Conservation (phyloP, 2,329 filamentous ascomycete species). For the Cordyceps farinosa region DNA sequence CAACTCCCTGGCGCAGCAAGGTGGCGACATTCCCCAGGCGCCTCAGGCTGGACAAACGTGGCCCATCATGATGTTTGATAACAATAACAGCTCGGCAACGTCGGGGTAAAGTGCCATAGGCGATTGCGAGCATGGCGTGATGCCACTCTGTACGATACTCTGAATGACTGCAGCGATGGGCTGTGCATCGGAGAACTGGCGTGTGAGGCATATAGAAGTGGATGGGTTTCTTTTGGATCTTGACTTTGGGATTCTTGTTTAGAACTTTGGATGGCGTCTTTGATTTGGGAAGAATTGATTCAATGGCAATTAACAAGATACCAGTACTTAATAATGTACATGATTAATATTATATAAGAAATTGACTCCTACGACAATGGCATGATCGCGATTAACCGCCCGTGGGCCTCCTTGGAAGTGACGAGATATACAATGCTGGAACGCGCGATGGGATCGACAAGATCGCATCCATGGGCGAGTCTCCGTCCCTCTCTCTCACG, state of each 20-base stretch:
- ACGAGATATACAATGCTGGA: too few species aligned
- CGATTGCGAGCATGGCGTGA: neutral
- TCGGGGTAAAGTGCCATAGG: neutral
- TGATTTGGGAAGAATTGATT: neutral
- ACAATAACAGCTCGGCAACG: slow-evolving; percentile 7
- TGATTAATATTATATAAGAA: too few species aligned
- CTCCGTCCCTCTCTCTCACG: too few species aligned
- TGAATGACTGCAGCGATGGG: neutral
- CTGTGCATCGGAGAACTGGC: neutral
- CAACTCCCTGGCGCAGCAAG: slow-evolving; percentile 11
- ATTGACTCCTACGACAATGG: too few species aligned
- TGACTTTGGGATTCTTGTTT: neutral
- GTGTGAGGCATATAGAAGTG: neutral
- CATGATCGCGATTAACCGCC: too few species aligned
- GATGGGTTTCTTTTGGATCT: neutral
- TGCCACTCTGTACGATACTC: neutral
- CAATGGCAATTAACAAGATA: neutral
- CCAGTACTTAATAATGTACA: neutral
- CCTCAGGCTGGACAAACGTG: slow-evolving; percentile 9
- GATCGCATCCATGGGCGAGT: too few species aligned
- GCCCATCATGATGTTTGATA: slow-evolving; percentile 17
- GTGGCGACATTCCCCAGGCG: neutral
- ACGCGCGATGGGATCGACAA: too few species aligned
- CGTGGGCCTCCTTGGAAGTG: too few species aligned
- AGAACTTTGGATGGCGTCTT: neutral